phyloP scores from a whole-genome alignment of 2,329 filamentous ascomycete species.

The Colletotrichum godetiae region DNA sequence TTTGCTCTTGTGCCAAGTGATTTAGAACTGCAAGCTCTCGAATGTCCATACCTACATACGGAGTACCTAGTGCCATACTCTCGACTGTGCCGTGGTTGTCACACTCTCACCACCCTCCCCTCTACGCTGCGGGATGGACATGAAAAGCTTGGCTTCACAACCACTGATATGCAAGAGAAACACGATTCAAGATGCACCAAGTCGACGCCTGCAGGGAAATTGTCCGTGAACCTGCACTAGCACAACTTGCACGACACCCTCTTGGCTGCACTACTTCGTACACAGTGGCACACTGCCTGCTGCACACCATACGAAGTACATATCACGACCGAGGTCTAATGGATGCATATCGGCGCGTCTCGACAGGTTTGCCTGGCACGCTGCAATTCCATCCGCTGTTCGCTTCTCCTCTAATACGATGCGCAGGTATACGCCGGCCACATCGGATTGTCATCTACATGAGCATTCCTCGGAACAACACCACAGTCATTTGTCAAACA shows the following conservation, averaged over 20 bases:
- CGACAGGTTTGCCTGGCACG: background rate
- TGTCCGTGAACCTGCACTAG: slow-evolving; percentile 30
- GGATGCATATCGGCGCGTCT: slow-evolving; percentile 1
- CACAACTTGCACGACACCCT: slow-evolving; percentile 26
- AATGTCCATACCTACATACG: background rate
- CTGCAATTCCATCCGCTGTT: background rate
- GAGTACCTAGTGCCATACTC: background rate
- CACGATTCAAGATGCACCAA: slow-evolving; percentile 10
- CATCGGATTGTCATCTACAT: slow-evolving; percentile 8
- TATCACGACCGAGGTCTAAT: background rate
- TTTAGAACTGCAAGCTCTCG: background rate
- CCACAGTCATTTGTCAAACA: background rate
- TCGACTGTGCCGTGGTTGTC: slow-evolving; percentile 12
- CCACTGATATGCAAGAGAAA: slow-evolving; percentile 16
- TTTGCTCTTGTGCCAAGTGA: background rate
- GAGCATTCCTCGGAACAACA: slow-evolving; percentile 13
- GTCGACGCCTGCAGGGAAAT: slow-evolving; percentile 29
- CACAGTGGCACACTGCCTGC: background rate
- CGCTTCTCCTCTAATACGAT: slow-evolving; percentile 1
- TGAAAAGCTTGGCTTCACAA: background rate
- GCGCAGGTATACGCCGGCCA: background rate
- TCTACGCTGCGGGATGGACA: background rate
- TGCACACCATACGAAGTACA: background rate
- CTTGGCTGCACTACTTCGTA: background rate
- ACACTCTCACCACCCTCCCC: background rate